Base-by-base conservation (phyloP, 345 rosid genomes). In the Balakata baccata region DNA sequence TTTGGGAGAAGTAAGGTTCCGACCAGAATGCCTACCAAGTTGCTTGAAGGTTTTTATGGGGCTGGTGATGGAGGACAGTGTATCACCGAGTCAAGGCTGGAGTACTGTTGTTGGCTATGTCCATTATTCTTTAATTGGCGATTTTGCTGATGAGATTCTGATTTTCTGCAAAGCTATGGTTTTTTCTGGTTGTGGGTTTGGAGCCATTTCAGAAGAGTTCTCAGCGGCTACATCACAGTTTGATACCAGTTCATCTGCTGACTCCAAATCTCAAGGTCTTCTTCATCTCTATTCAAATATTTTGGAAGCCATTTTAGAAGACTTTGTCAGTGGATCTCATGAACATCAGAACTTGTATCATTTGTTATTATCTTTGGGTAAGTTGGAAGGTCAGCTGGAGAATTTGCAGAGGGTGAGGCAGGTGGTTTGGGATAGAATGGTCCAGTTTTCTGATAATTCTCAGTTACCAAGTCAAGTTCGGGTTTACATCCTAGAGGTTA, bases 31-130 rank as follows among this genome's bases (percentile, higher is more conserved):
- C 86, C 80, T 89, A 46, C 80, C 76, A 56, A 82, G 83, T 76
- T 85, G 92, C 78, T 82, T 93, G 64, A 90, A 85, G 81, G 81
- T 82, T 81, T 77, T 95, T 52, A 84, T 86, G 72, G 91, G 81
- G 79, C 84, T 95, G 82, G 89, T 93, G 75, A 82, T 88, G 89
- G 93, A 95, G 74, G 99, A 93, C 84, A 82, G 76, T 76, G 84
- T 95, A 67, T 89, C 99, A 63, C 99, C 99, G 23, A 91, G 88
- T 86, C 98, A 95, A 81, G 88, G 88, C 59, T 95, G 94, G 97
- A 85, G 85, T 75, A 87, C 88, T 64, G 68, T 91, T 73, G 66
- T 84, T 67, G 80, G 78, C 76, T 89, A 89, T 69, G 74, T 86
- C 67, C 83, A 75, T 60, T 72, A 75, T 66, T 91, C 93, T 63